Evolutionary conservation across 202 grass and related monocot genomes (phyloP), one percentile per base, ranked within the genome.

Genomic region (Eragrostis tef): DNA sequence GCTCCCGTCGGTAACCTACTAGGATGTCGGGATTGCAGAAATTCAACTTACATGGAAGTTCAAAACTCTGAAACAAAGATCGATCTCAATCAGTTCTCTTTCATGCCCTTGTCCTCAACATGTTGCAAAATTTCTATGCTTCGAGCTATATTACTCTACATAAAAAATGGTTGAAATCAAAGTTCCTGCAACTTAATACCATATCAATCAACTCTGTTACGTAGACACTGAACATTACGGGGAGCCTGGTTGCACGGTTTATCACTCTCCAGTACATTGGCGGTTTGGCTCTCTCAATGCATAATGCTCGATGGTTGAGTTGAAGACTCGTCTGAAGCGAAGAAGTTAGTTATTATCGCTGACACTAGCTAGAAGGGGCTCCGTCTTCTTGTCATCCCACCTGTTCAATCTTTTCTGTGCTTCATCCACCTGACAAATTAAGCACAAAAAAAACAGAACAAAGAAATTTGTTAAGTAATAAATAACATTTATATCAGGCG

Each of bases 381-480:
- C 67, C 34, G 82, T 86, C 80, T 84, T 88, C 73, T 91, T 90
- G 66, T 84, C 91, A 36, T 90, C 91, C 94, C 94, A 97, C 44
- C 84, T 93, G 62, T 87, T 80, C 59, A 97, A 48, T 76, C 94
- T 89, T 57, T 87, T 91, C 71, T 75, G 75, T 10, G 94, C 87
- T 71, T 97, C 79, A 5, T 79, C 85, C 17, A 97, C 91, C 94
- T 94, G 71, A 65, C 76, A 26, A 31, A 4, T 75, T 65, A 66
- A 25, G 7, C 15, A 45, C 15, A 45, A 62, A 54, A 56, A 45
- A 63, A 54, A 46, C 64, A 79, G 3, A 67, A 68, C 31, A 86
- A 42, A 60, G 24, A 2, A 43, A 27, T 80, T 70, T 71, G 9
- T 16, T 11, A n/a, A 0, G 7, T 53, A 50, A 71, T 25, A 34